Conservation (phyloP, 1,284 basidiomycete species). For the Apiotrichum montevideense region DNA sequence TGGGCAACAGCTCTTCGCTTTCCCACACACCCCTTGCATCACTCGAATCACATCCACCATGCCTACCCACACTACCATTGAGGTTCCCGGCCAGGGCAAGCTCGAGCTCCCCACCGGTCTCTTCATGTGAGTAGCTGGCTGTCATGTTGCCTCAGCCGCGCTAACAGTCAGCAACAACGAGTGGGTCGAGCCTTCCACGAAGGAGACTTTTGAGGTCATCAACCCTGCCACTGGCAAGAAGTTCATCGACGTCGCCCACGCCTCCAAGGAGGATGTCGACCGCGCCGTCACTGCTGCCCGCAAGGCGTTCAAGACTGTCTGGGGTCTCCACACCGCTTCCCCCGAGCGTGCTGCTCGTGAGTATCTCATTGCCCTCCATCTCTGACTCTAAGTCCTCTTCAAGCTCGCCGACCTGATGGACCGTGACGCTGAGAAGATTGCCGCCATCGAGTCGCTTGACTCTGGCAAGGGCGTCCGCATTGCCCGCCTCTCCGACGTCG, state of each 20-base stretch:
- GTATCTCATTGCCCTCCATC: neutral
- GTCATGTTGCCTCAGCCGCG: neutral
- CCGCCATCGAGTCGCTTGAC: conserved; percentile 67
- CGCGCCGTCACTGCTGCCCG: conserved; percentile 75
- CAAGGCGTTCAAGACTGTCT: conserved; percentile 71
- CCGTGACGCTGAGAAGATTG: conserved; percentile 60
- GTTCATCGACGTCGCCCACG: conserved; percentile 33
- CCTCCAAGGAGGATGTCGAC: conserved; percentile 61
- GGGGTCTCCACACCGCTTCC: conserved; percentile 82
- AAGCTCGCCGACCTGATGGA: conserved; percentile 89
- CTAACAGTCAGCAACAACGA: conserved; percentile 30
- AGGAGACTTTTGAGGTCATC: conserved; percentile 27
- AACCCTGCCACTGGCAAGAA: conserved; percentile 55
- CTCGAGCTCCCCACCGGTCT: conserved; percentile 69
- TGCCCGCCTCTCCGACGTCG: conserved; percentile 77
- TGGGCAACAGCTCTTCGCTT: no score
- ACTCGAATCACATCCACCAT: neutral
- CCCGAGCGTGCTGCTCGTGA: conserved; percentile 62
- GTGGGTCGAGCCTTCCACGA: conserved; percentile 26
- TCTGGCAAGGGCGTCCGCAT: conserved; percentile 78
- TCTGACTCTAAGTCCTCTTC: conserved; percentile 53
- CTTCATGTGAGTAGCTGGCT: conserved; percentile 57
- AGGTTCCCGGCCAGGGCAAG: conserved; percentile 33
- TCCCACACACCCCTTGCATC: neutral
- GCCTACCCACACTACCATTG: conserved; percentile 15